Percentiles rank a stretch among this genome's conserved stretches.
These are phyloP conservation scores for Yamadazyma mexicana DNA, from an alignment of 1,139 yeast genomes.

Conservation along the genomic window DNA sequence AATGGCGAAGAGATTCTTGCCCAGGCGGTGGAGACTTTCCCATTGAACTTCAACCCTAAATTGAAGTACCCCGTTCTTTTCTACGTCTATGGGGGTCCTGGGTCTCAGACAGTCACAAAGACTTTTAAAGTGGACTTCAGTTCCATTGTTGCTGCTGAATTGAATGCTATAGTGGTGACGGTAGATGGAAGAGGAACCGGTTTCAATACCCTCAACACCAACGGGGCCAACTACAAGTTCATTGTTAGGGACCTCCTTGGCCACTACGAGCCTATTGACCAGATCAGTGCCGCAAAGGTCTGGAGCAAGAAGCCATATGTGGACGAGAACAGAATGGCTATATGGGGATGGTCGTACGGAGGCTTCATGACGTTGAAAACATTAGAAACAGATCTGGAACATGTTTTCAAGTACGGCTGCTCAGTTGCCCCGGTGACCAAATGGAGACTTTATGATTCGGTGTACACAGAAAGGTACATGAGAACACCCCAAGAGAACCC, in stretches of 20 bases:
- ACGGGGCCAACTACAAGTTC: conserved; percentile 55
- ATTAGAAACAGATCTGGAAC: conserved; percentile 62
- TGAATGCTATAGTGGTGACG: conserved; percentile 72
- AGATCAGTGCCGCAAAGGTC: conserved; percentile 62
- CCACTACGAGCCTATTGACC: conserved; percentile 67
- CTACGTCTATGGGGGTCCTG: conserved; percentile 83
- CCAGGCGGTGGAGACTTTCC: conserved; percentile 63
- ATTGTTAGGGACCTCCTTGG: conserved; percentile 68
- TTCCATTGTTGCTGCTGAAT: conserved; percentile 64
- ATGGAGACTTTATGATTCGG: conserved; percentile 74
- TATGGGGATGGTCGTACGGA: conserved; percentile 88
- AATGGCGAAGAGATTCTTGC: conserved; percentile 42
- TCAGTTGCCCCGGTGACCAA: conserved; percentile 82
- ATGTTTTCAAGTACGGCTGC: conserved; percentile 65
- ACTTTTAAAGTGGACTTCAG: conserved; percentile 57
- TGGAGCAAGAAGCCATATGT: conserved; percentile 59
- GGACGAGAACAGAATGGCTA: conserved; percentile 58
- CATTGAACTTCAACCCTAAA: conserved; percentile 55
- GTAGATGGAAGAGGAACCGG: conserved; percentile 88
- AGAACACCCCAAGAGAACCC: conserved; percentile 64
- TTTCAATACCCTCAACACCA: conserved; percentile 44
- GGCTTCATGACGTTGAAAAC: conserved; percentile 77
- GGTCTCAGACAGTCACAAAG: conserved; percentile 65
- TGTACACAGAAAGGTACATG: conserved; percentile 80
- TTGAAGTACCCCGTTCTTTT: conserved; percentile 69